These are phyloP conservation scores for Thraustotheca clavata DNA, from an alignment of 352 stramenopile genomes.

Conservation along the genomic window DNA sequence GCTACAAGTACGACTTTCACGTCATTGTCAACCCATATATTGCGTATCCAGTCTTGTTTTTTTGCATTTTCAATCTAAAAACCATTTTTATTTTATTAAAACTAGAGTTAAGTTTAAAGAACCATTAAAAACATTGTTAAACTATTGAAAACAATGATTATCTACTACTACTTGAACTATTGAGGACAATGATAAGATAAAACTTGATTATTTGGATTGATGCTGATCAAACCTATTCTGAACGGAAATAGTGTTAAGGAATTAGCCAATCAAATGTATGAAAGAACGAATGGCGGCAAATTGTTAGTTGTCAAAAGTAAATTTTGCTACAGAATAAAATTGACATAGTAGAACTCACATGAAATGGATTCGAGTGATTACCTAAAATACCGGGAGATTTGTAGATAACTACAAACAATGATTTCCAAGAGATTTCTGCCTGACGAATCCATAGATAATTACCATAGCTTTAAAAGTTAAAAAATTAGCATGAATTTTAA, in stretches of 20 bases:
- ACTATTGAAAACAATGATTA: no score
- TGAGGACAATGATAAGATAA: background rate
- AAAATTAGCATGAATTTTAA: background rate
- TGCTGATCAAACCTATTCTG: background rate
- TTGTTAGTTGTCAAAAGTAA: no score
- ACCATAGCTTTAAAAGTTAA: background rate
- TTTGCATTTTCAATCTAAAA: no score
- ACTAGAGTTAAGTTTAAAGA: no score
- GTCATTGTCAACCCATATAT: no score
- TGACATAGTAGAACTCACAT: background rate
- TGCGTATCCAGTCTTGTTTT: no score
- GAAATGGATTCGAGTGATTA: conserved; percentile 22
- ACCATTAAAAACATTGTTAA: no score
- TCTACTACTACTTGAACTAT: no score
- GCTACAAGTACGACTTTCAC: no score
- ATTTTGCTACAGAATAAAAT: no score
- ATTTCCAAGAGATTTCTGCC: conserved; percentile 24
- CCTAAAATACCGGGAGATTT: conserved; percentile 18
- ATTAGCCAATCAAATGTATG: background rate
- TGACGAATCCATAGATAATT: conserved; percentile 14
- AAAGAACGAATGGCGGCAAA: background rate
- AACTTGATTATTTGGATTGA: background rate
- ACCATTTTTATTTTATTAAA: no score
- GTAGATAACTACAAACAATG: conserved; percentile 8
- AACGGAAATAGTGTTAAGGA: background rate